phyloP scores from a whole-genome alignment of 78 protist species.

The Pigoraptor vietnamica region DNA sequence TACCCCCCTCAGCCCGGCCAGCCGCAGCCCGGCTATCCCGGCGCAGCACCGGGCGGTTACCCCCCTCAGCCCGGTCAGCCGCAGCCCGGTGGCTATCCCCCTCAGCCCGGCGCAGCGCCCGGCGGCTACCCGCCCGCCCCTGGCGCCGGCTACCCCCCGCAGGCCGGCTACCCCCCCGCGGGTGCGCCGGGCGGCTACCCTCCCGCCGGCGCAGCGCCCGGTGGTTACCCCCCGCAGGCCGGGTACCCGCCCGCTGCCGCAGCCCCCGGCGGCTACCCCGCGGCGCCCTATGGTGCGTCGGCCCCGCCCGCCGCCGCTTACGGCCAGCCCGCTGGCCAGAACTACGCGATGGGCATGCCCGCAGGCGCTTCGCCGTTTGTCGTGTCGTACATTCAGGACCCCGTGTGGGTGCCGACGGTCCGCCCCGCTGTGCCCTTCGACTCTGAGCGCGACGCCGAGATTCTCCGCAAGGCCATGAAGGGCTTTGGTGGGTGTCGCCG shows the following conservation, averaged over 20 bases:
- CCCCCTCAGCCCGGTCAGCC: too few relatives aligned
- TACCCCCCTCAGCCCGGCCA: not conserved
- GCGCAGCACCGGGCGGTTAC: not conserved
- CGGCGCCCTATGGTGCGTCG: not conserved
- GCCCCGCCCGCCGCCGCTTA: not conserved
- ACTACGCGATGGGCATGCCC: not conserved
- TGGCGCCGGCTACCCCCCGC: not conserved
- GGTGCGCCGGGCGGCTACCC: not conserved
- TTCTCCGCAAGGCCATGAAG: constrained; percentile 16
- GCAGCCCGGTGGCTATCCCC: not conserved
- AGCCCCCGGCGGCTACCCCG: not conserved
- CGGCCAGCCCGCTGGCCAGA: not conserved
- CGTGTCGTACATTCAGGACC: not conserved
- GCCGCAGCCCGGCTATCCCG: not conserved
- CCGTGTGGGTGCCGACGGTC: not conserved
- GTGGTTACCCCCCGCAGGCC: not conserved
- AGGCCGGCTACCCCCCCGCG: not conserved
- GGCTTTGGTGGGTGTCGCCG: not conserved
- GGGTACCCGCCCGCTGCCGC: not conserved
- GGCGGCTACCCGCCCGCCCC: not conserved
- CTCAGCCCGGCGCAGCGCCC: not conserved
- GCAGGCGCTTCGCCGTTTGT: not conserved
- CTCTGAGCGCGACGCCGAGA: not conserved
- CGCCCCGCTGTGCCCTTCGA: not conserved
- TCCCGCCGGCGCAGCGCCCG: not conserved